phyloP scores from a whole-genome alignment of 1,284 basidiomycete genomes.

The Apiotrichum gamsii region DNA sequence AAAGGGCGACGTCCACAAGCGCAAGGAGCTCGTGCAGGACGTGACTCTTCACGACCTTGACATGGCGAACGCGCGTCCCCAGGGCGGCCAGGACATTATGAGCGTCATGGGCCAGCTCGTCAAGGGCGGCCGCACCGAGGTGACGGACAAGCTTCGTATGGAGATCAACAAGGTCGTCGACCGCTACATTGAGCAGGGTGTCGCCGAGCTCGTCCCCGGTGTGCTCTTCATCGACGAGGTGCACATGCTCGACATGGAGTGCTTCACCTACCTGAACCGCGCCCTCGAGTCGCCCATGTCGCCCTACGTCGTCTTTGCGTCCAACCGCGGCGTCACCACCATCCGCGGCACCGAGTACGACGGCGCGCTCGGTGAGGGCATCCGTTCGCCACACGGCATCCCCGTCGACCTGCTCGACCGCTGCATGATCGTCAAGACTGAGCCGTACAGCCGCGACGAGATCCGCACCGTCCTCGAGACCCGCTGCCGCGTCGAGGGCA shows the following conservation, averaged over 20 bases:
- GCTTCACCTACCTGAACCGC: conserved; percentile 96
- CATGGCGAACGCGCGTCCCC: conserved; percentile 89
- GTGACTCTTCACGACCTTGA: conserved; percentile 95
- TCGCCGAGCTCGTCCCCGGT: conserved; percentile 94
- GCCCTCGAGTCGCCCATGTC: conserved; percentile 93
- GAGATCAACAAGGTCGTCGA: conserved; percentile 99
- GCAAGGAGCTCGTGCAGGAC: conserved; percentile 95
- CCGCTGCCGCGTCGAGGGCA: conserved; percentile 77
- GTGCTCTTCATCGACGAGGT: conserved; percentile 99
- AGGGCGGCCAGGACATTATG: conserved; percentile 94
- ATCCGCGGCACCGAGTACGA: conserved; percentile 76
- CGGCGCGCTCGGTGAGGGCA: conserved; percentile 55
- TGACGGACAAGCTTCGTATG: conserved; percentile 89
- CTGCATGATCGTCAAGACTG: conserved; percentile 94
- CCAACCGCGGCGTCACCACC: conserved; percentile 85
- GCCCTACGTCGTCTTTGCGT: conserved; percentile 93
- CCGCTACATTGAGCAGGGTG: conserved; percentile 94
- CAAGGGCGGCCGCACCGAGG: conserved; percentile 87
- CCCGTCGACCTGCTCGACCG: conserved; percentile 91
- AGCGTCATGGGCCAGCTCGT: conserved; percentile 96
- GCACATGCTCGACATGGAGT: conserved; percentile 99
- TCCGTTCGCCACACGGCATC: conserved; percentile 86
- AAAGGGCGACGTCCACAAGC: conserved; percentile 96
- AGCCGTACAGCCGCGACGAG: conserved; percentile 75
- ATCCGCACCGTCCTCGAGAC: conserved; percentile 81